A percentile compares a stretch with the other conserved stretches of the same genome.
Evolutionary conservation across 768 basidiomycete species (phyloP).

Genomic region (Trametes cingulata): DNA sequence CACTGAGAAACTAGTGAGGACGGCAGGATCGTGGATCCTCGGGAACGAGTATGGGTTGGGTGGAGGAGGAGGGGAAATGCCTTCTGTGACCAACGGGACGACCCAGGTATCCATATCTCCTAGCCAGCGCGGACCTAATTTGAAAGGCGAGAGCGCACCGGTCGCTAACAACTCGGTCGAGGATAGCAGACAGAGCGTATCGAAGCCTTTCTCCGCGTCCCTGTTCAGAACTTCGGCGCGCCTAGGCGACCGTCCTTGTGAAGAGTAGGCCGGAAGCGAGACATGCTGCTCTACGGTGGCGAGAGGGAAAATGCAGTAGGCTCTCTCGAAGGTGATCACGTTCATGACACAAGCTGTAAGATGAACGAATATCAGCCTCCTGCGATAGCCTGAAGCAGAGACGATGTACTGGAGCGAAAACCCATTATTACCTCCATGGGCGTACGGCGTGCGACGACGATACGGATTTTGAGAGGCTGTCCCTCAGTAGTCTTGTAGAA

Average conservation of each 20-base stretch:
- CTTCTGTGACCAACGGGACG: not conserved
- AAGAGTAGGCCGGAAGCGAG: constrained; percentile 23
- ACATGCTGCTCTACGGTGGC: constrained; percentile 41
- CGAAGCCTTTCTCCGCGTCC: constrained; percentile 29
- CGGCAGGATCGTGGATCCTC: not conserved
- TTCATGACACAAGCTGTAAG: constrained; percentile 47
- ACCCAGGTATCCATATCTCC: not conserved
- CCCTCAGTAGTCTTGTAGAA: constrained; percentile 28
- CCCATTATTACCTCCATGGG: constrained; percentile 40
- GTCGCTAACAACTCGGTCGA: constrained; percentile 22
- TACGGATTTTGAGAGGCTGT: constrained; percentile 37
- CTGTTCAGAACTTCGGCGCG: not conserved
- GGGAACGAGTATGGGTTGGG: not conserved
- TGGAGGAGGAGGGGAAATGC: not conserved
- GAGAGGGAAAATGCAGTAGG: constrained; percentile 44
- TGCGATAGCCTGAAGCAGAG: not conserved
- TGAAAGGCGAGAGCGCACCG: not conserved
- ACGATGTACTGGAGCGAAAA: constrained; percentile 48
- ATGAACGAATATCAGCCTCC: no score
- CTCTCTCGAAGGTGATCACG: constrained; percentile 41
- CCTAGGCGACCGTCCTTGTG: not conserved
- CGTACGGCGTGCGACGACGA: constrained; percentile 46
- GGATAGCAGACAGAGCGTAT: constrained; percentile 27
- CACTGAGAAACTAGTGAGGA: not conserved
- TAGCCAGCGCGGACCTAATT: not conserved